phyloP scores from a whole-genome alignment of 2,329 filamentous ascomycete genomes.

The Pseudophaeomoniella oleicola region DNA sequence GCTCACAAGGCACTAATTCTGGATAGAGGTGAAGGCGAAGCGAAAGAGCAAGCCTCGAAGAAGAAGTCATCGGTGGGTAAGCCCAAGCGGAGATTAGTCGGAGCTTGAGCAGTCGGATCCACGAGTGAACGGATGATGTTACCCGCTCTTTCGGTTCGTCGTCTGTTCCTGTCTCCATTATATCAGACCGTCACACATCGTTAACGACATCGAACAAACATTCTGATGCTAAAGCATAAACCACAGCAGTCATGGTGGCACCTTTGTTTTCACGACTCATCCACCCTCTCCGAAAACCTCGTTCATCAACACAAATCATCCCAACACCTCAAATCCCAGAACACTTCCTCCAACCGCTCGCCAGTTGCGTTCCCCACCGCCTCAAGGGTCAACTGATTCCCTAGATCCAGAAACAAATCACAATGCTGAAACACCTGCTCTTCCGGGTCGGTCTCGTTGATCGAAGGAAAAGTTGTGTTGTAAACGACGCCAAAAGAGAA shows the following conservation, averaged over 20 bases:
- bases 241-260: too few species aligned
- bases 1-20: slow-evolving; percentile 54
- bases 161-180: too few species aligned
- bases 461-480: not conserved
- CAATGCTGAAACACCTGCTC: not conserved
- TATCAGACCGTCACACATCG: too few species aligned
- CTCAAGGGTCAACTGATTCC: not conserved
- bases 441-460: not conserved
- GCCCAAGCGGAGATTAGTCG: not conserved
- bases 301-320: not conserved
- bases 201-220: too few species aligned
- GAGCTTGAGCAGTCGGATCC: not conserved
- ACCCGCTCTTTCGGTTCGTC: too few species aligned
- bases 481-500: not conserved
- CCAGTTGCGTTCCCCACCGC: not conserved
- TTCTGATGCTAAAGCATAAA: too few species aligned
- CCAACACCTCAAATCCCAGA: not conserved
- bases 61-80: not conserved
- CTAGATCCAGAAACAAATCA: not conserved
- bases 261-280: too few species aligned
- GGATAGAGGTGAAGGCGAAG: slow-evolving; percentile 9
- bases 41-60: slow-evolving; percentile 7
- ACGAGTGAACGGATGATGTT: too few species aligned
- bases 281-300: too few species aligned
- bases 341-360: not conserved